Evolutionary conservation across 1,284 basidiomycete species (phyloP).

Genomic region (Leccinum cinnamomeum): DNA sequence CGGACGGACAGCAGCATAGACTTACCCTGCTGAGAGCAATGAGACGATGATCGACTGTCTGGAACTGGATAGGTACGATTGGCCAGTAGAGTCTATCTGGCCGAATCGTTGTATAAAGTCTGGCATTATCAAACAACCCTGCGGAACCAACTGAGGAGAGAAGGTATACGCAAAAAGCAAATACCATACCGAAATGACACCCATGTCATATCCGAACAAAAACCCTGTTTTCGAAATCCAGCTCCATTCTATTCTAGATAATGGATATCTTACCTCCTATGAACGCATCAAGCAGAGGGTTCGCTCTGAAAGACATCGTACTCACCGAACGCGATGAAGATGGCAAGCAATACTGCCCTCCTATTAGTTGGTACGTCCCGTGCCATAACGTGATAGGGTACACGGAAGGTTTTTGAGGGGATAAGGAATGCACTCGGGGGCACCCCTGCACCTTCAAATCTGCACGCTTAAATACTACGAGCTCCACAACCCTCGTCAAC

Average conservation of each 20-base stretch:
- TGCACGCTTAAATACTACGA: constrained; percentile 15
- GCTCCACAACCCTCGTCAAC: background rate
- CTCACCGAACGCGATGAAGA: constrained; percentile 57
- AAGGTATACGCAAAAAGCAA: background rate
- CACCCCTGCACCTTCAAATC: background rate
- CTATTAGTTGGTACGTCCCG: constrained; percentile 52
- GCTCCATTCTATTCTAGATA: background rate
- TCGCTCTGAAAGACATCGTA: constrained; percentile 16
- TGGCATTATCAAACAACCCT: constrained; percentile 81
- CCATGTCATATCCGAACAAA: constrained; percentile 70
- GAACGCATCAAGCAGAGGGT: constrained; percentile 6
- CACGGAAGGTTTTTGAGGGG: constrained; percentile 1
- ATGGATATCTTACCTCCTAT: constrained; percentile 14
- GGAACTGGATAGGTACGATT: constrained; percentile 54
- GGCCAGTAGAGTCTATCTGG: constrained; percentile 49
- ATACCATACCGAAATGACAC: constrained; percentile 57
- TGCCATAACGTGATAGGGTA: constrained; percentile 27
- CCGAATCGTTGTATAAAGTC: constrained; percentile 75
- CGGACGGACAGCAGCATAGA: background rate
- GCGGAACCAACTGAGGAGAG: constrained; percentile 2
- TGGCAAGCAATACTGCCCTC: constrained; percentile 55
- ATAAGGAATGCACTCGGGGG: background rate
- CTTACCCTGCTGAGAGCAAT: constrained; percentile 72
- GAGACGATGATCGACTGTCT: constrained; percentile 79
- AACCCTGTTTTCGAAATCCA: constrained; percentile 42